These are phyloP conservation scores for Teratosphaeria destructans DNA, from an alignment of 2,329 filamentous ascomycete genomes.

Conservation along the genomic window DNA sequence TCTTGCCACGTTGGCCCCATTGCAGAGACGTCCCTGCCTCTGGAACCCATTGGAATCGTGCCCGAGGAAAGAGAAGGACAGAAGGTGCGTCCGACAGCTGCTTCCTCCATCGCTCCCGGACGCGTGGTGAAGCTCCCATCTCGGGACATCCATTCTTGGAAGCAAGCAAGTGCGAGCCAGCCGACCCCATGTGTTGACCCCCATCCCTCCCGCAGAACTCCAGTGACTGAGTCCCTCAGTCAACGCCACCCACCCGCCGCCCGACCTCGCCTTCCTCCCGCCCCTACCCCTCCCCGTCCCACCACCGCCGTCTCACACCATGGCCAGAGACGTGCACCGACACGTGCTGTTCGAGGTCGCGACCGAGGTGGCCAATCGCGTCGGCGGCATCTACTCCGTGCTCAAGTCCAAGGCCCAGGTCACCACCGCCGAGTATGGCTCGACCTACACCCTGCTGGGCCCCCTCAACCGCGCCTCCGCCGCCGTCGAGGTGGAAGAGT, in stretches of 20 bases:
- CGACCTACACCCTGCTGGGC: conserved; percentile 88
- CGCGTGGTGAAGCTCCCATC: background rate
- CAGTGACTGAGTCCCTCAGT: too few species aligned
- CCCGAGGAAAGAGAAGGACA: background rate
- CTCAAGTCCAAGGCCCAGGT: conserved; percentile 98
- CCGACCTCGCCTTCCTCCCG: background rate
- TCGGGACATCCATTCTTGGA: background rate
- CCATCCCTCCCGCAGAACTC: background rate
- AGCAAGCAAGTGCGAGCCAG: background rate
- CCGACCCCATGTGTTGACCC: background rate
- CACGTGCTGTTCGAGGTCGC: conserved; percentile 95
- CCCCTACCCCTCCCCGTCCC: background rate
- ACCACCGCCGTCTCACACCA: conserved; percentile 10
- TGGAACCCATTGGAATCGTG: background rate
- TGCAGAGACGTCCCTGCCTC: background rate
- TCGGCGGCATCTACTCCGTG: conserved; percentile 97
- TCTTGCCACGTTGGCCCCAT: background rate
- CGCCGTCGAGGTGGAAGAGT: conserved; percentile 92
- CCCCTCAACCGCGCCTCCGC: conserved; percentile 88
- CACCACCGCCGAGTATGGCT: conserved; percentile 96
- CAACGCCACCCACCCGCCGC: background rate
- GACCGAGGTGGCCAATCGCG: conserved; percentile 94
- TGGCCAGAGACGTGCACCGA: conserved; percentile 69
- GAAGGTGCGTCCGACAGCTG: background rate
- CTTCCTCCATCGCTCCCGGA: background rate